These are phyloP conservation scores for Umbelopsis ramanniana DNA, from an alignment of 192 early-diverging fungal species.

Conservation along the genomic window DNA sequence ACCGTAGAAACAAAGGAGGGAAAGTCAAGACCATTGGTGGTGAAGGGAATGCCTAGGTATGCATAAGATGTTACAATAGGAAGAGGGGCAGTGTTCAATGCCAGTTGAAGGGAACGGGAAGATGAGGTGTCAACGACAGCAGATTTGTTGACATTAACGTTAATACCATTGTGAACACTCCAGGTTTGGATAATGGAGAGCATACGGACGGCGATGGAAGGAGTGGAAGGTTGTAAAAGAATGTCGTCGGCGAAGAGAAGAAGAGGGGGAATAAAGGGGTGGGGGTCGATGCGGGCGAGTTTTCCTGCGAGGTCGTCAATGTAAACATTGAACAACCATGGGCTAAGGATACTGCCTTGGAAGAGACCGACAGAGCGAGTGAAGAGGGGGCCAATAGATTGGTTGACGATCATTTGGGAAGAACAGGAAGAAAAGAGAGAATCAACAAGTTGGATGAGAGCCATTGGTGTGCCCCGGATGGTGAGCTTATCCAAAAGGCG, in stretches of 20 bases:
- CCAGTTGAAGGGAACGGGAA: not conserved
- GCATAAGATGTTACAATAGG: not conserved
- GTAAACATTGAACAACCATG: not conserved
- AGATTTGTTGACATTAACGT: not conserved
- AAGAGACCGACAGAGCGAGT: not conserved
- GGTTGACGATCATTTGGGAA: not conserved
- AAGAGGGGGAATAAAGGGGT: not conserved
- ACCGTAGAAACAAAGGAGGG: no score
- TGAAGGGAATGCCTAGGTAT: not conserved
- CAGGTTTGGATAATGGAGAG: not conserved
- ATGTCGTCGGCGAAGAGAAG: not conserved
- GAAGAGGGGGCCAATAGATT: not conserved
- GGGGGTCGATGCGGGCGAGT: not conserved
- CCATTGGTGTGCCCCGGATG: no score
- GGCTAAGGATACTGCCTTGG: not conserved
- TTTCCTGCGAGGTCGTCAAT: not conserved
- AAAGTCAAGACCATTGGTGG: not conserved
- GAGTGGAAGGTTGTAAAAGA: not conserved
- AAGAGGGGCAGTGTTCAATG: not conserved
- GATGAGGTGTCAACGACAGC: not conserved
- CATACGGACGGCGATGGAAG: not conserved
- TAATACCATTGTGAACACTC: not conserved
- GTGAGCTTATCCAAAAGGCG: no score
- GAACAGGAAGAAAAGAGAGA: not conserved
- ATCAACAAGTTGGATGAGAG: not conserved